Conservation (phyloP, 768 basidiomycete species). For the Leucocoprinus leucothites region DNA sequence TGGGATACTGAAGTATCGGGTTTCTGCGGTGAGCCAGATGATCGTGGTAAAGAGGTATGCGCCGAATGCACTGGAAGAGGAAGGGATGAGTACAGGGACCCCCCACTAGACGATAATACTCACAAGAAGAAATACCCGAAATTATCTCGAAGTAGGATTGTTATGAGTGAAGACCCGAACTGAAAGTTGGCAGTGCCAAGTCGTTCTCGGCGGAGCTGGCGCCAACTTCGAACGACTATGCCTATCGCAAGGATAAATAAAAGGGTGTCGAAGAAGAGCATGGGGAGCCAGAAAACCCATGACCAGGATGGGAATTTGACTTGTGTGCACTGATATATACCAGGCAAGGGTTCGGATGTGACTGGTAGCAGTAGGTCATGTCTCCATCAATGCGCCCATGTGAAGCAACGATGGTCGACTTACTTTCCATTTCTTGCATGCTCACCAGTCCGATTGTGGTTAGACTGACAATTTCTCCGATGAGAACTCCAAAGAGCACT, state of each 20-base stretch:
- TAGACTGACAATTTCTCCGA: conserved; percentile 18
- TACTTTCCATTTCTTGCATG: conserved; percentile 18
- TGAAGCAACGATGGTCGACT: background rate
- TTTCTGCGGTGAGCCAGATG: conserved; percentile 22
- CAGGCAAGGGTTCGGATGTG: conserved; percentile 3
- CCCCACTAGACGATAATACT: background rate
- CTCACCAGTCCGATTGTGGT: conserved; percentile 16
- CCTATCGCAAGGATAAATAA: conserved; percentile 23
- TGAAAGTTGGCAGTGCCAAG: background rate
- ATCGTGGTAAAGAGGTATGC: conserved; percentile 20
- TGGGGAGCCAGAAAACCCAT: conserved; percentile 25
- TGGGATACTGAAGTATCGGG: conserved; percentile 24
- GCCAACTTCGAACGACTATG: conserved; percentile 12
- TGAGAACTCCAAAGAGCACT: conserved; percentile 18
- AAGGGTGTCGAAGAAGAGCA: conserved; percentile 27
- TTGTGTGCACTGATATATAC: conserved; percentile 12
- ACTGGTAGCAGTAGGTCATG: conserved; percentile 6
- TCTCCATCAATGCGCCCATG: background rate
- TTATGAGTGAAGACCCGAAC: conserved; percentile 17
- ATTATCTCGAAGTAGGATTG: conserved; percentile 25
- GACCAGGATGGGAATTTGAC: conserved; percentile 19
- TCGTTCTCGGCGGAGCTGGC: background rate
- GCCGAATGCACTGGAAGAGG: conserved; percentile 19
- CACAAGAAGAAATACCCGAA: conserved; percentile 25
- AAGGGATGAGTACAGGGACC: background rate